Evolutionary conservation across 495 filamentous ascomycete species (phyloP).

Genomic region (Penicillium crystallinum): DNA sequence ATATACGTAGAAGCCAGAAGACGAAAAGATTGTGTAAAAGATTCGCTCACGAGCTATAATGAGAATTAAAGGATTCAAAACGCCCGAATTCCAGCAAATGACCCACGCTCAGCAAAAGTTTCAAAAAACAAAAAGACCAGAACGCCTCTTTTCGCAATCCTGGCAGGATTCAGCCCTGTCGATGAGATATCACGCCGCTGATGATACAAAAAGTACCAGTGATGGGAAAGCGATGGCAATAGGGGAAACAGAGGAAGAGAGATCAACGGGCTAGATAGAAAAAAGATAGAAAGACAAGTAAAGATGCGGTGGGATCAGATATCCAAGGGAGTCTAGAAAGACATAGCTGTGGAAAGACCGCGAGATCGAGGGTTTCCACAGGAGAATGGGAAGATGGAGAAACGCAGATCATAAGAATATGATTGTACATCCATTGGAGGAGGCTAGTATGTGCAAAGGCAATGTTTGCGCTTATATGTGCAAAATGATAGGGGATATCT

Average conservation of each 20-base stretch:
- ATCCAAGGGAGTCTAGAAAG: constrained; percentile 18
- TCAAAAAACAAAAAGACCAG: constrained; percentile 4
- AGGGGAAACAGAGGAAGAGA: constrained; percentile 15
- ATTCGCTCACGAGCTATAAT: constrained; percentile 2
- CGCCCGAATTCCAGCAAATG: constrained; percentile 7
- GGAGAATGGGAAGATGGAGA: constrained; percentile 12
- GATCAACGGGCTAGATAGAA: not conserved
- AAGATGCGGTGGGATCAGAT: constrained; percentile 1
- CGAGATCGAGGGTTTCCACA: not conserved
- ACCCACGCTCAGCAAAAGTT: constrained; percentile 16
- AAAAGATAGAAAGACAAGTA: constrained; percentile 11
- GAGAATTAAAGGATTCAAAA: constrained; percentile 2
- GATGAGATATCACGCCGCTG: constrained; percentile 26
- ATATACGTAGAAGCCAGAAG: too few species aligned
- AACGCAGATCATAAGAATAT: constrained; percentile 22
- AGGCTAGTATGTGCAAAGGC: constrained; percentile 32
- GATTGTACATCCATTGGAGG: constrained; percentile 34
- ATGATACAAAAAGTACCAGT: constrained; percentile 18
- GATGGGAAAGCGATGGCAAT: constrained; percentile 1
- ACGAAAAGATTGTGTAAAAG: too few species aligned
- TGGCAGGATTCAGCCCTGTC: constrained; percentile 12
- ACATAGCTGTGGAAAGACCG: constrained; percentile 11
- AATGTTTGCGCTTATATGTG: constrained; percentile 23
- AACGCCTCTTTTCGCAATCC: constrained; percentile 28
- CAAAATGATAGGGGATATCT: constrained; percentile 22